Evolutionary conservation across 148 eudicot species (phyloP), one percentile per base, ranked within the genome.

Genomic region (Simmondsia chinensis): DNA sequence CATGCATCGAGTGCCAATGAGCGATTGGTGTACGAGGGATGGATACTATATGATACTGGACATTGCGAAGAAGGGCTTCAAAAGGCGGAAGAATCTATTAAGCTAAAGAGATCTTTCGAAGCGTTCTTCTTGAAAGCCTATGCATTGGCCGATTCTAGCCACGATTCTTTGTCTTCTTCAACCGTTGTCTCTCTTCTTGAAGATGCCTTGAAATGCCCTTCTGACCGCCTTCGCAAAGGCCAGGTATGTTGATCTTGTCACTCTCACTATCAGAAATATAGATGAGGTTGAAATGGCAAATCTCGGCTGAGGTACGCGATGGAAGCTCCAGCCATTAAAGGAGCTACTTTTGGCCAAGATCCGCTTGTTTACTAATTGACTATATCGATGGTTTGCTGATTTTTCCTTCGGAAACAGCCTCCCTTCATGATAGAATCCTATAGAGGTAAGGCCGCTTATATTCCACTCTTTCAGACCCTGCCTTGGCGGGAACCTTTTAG

Each of bases 71-170:
- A 86, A 76, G 99, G 94, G 55, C 77, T 91, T 39, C 50, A 40
- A 15, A 91, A 86, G 62, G 99, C 99, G 8, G 99, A 91, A 56
- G 85, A 91, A 48, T 91, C 99, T 39, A 86, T 85, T 50, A 59
- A 64, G 19, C 68, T 91, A 2, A 78, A 79, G 49, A 76, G 99
- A 72, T 86, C 99, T 42, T 91, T 91, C 59, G 99, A 91, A 56
- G 99, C 99, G 52, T 91, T 74, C 52, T 91, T 91, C 69, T 68
- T 91, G 46, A 91, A 91, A 77, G 99, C 99, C 11, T 91, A 91
- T 75, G 96, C 93, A 28, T 68, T 91, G 58, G 95, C 99, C 4
- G 99, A 91, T 54, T 79, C 95, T 46, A 72, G 82, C 48, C 95
- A 74, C 45, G 87, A 86, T 65, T 73, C 78, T 3, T 68, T 83